Evolutionary conservation across 306 rosid genomes (phyloP).

Genomic region (Myrica gale): DNA sequence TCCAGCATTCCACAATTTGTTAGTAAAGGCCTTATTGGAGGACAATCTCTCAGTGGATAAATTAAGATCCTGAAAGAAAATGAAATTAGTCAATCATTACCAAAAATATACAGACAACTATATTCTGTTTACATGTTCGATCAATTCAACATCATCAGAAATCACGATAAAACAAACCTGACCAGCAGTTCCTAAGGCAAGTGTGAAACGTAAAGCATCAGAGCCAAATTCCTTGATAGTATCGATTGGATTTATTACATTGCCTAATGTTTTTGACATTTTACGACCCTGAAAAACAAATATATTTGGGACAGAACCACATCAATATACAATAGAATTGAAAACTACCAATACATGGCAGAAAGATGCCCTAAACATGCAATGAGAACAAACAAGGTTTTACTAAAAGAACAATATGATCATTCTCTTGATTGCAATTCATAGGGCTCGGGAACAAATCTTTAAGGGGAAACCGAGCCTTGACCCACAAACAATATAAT

Average conservation of each 20-base stretch:
- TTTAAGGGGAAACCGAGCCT: too few relatives aligned
- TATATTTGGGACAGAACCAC: conserved; percentile 11
- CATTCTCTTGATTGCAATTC: neutral
- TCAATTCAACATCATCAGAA: conserved; percentile 8
- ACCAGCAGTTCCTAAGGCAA: conserved; percentile 97
- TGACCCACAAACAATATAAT: too few relatives aligned
- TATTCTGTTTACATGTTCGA: conserved; percentile 19
- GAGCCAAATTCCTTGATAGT: conserved; percentile 88
- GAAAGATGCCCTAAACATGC: neutral
- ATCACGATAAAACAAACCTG: conserved; percentile 58
- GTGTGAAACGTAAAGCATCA: conserved; percentile 90
- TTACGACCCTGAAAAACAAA: conserved; percentile 69
- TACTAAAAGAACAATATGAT: neutral
- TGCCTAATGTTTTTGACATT: conserved; percentile 93
- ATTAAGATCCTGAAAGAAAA: conserved; percentile 79
- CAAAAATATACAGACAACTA: conserved; percentile 9
- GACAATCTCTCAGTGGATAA: conserved; percentile 81
- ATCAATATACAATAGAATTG: conserved; percentile 6
- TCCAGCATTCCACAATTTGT: conserved; percentile 97
- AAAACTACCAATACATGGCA: neutral
- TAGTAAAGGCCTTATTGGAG: conserved; percentile 91
- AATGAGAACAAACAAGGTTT: neutral
- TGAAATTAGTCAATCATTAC: conserved; percentile 1
- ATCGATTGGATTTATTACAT: conserved; percentile 89
- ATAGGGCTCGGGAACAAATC: neutral